Percentiles rank a stretch among this genome's conserved stretches.
phyloP scores from a whole-genome alignment of 164 flowering plant species.

The Chimonanthus praecox region DNA sequence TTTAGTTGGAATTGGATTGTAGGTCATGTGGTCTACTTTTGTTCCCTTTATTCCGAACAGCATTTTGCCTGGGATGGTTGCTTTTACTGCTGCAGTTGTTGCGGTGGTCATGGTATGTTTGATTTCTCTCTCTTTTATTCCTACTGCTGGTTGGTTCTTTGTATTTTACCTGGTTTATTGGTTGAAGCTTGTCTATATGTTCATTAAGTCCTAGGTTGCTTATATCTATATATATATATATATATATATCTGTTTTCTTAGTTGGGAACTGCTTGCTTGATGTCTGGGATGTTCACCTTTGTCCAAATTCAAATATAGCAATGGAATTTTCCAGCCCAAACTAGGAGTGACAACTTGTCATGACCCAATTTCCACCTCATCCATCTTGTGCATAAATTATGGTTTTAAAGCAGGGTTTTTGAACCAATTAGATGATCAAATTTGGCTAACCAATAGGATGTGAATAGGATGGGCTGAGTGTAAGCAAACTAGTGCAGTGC shows the following conservation, averaged over 20 bases:
- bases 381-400: neutral
- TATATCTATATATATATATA: no score
- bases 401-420: neutral
- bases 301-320: no score
- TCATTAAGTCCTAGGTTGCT: neutral
- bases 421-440: neutral
- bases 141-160: no score
- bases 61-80: conserved; percentile 19
- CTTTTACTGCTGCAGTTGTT: conserved; percentile 12
- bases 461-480: neutral
- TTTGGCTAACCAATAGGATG: neutral
- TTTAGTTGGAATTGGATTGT: neutral
- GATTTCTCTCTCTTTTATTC: neutral
- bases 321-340: neutral
- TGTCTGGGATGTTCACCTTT: neutral
- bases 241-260: no score
- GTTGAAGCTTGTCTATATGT: neutral
- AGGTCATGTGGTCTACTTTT: conserved; percentile 27
- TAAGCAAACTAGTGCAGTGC: no score
- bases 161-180: neutral
- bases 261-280: neutral
- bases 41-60: conserved; percentile 19
- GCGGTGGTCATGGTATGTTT: conserved; percentile 19
- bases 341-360: neutral
- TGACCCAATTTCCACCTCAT: no score